These are phyloP conservation scores for Aegilops sharonensis DNA, from an alignment of 176 grass and related monocot genomes.

Conservation along the genomic window DNA sequence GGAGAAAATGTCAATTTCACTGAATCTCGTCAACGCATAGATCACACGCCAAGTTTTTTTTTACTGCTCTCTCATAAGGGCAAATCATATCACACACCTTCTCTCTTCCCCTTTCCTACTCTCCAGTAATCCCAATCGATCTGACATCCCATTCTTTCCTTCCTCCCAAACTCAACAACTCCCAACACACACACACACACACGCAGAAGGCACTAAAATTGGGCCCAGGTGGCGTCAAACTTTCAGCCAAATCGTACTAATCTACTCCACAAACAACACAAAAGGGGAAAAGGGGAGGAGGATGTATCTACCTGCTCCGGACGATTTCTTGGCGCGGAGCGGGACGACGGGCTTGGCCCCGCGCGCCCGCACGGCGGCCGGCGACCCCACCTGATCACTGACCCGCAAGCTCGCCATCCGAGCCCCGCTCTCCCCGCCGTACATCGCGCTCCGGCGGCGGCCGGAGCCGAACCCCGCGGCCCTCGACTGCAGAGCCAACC, in stretches of 20 bases:
- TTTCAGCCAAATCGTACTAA: not conserved
- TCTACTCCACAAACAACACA: not conserved
- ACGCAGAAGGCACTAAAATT: not conserved
- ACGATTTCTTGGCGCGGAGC: conserved; percentile 49
- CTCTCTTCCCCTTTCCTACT: conserved; percentile 9
- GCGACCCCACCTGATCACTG: not conserved
- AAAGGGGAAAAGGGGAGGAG: not conserved
- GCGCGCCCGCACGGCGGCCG: conserved; percentile 28
- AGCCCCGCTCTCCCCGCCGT: not conserved
- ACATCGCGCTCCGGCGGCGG: conserved; percentile 14
- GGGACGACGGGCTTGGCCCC: conserved; percentile 34
- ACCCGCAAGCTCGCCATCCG: conserved; percentile 18
- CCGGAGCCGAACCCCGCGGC: conserved; percentile 39
- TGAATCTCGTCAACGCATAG: not conserved
- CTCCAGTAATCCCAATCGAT: not conserved
- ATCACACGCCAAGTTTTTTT: not conserved
- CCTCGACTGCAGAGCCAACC: conserved; percentile 33
- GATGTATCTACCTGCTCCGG: conserved; percentile 29
- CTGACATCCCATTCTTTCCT: not conserved
- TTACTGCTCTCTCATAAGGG: not conserved
- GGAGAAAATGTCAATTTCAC: conserved; percentile 20
- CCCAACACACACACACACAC: not conserved
- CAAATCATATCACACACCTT: not conserved
- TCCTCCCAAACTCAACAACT: not conserved
- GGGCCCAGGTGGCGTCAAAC: not conserved